These are phyloP conservation scores for Ogataea wickerhamii DNA, from an alignment of 805 yeast genomes.

Conservation along the genomic window DNA sequence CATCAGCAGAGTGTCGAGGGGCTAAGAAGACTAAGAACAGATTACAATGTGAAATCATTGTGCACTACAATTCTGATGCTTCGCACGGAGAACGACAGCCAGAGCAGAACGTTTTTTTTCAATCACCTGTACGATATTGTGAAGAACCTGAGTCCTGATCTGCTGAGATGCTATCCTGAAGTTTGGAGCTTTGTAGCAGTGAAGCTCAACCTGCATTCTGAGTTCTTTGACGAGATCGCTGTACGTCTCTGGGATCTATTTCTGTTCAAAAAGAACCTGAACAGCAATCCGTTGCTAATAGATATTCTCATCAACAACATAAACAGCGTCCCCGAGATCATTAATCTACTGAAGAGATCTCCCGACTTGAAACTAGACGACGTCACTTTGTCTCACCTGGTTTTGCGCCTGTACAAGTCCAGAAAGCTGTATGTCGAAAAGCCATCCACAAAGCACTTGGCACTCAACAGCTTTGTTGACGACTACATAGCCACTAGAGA, in stretches of 20 bases:
- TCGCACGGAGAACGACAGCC: conserved; percentile 9
- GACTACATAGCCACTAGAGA: conserved; percentile 10
- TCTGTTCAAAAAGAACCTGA: conserved; percentile 6
- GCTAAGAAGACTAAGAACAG: conserved; percentile 22
- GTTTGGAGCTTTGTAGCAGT: conserved; percentile 28
- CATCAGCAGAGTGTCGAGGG: conserved; percentile 14
- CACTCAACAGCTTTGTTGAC: conserved; percentile 13
- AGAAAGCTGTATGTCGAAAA: conserved; percentile 13
- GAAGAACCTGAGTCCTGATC: conserved; percentile 14
- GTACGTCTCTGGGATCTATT: conserved; percentile 19
- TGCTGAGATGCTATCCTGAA: conserved; percentile 27
- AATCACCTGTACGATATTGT: conserved; percentile 19
- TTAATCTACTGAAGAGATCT: conserved; percentile 13
- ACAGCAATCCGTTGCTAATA: conserved; percentile 17
- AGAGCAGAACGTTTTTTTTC: conserved; percentile 13
- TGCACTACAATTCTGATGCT: conserved; percentile 28
- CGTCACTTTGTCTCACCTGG: conserved; percentile 21
- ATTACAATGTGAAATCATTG: conserved; percentile 26
- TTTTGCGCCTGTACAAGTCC: conserved; percentile 27
- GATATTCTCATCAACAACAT: conserved; percentile 24
- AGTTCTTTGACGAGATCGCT: conserved; percentile 16
- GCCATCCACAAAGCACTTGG: conserved; percentile 9
- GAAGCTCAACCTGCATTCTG: conserved; percentile 22
- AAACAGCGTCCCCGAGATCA: conserved; percentile 7
- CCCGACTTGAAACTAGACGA: conserved; percentile 23